Evolutionary conservation across 495 filamentous ascomycete genomes (phyloP).

Genomic region (Hypoxylon fragiforme): DNA sequence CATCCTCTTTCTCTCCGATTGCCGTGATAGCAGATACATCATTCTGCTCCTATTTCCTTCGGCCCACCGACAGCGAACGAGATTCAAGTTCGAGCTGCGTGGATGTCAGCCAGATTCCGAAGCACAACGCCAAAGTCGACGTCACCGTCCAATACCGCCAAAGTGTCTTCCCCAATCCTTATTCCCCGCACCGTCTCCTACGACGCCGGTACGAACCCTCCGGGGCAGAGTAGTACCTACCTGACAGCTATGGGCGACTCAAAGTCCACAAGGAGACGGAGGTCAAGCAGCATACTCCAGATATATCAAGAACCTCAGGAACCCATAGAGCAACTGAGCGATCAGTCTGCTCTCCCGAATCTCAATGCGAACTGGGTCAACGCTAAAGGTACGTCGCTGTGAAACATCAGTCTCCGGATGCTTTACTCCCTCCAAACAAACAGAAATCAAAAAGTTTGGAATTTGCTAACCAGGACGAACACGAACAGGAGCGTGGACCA

Average conservation of each 20-base stretch:
- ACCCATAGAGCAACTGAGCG: conserved; percentile 91
- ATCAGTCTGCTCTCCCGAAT: conserved; percentile 92
- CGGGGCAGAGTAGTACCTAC: conserved; percentile 49
- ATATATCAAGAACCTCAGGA: conserved; percentile 90
- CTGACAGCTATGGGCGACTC: conserved; percentile 53
- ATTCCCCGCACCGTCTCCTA: conserved; percentile 80
- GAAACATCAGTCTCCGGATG: too few species aligned
- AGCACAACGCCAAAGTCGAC: conserved; percentile 21
- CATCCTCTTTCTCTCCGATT: conserved; percentile 4
- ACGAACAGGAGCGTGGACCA: conserved; percentile 85
- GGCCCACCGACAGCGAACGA: conserved; percentile 14
- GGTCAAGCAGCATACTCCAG: conserved; percentile 89
- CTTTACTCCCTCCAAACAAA: not conserved
- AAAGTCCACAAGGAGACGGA: conserved; percentile 67
- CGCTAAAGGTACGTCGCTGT: conserved; percentile 82
- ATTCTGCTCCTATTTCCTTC: conserved; percentile 6
- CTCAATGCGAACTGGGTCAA: conserved; percentile 99
- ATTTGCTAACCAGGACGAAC: conserved; percentile 1
- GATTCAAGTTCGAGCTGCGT: conserved; percentile 7
- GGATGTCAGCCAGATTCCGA: conserved; percentile 27
- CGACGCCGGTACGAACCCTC: conserved; percentile 71
- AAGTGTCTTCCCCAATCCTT: conserved; percentile 78
- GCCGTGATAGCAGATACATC: conserved; percentile 1
- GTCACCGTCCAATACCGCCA: conserved; percentile 67
- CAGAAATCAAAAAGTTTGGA: too few species aligned